Base-by-base conservation (phyloP, 2,329 filamentous ascomycete species). In the Phialophora macrospora region DNA sequence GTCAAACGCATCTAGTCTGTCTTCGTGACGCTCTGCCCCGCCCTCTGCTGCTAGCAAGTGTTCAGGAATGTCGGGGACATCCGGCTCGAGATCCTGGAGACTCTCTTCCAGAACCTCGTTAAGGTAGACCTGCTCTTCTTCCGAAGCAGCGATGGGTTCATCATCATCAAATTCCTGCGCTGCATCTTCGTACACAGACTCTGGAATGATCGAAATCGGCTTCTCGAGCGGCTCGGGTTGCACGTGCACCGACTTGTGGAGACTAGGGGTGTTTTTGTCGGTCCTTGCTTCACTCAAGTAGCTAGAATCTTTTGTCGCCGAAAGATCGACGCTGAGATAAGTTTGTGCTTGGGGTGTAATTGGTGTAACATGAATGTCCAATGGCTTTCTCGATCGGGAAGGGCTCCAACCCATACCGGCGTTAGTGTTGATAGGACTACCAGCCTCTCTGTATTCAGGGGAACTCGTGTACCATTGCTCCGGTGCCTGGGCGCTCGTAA, bases 1-100 rank as follows among this genome's bases (percentile, higher is more conserved):
- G 76, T 98, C 94, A 74, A 98, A 98, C 0, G 93, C 93, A 77
- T 98, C 94, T 71, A 93, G 89, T 22, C 94, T 90, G 76, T 97
- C 93, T 79, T 98, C 94, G 73, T 98, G 94, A 0, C 92, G 92
- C 5, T 90, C 79, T 8, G 85, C 84, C 71, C 88, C 87, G 72
- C 89, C 59, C 11, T 67, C 63, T 11, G 60, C 55, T 4, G 62
- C 12, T 65, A 70, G 58, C 9, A 66, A 38, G 24, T 64, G 66
- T 20, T 70, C 73, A 11, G 75, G 73, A 14, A 74, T 70, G 3
- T 75, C 63, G 7, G 75, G 74, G 26, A 77, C 74, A n/a, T 75
- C 73, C 55, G 76, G 74, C 54, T 77, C 66, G n/a, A 74, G 55
- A 11, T 75, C 75, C 26, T 75, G 73, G n/a, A 77, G 65, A n/a